phyloP scores from a whole-genome alignment of 371 early-diverging fungal genomes.

The Nematocida sp. region DNA sequence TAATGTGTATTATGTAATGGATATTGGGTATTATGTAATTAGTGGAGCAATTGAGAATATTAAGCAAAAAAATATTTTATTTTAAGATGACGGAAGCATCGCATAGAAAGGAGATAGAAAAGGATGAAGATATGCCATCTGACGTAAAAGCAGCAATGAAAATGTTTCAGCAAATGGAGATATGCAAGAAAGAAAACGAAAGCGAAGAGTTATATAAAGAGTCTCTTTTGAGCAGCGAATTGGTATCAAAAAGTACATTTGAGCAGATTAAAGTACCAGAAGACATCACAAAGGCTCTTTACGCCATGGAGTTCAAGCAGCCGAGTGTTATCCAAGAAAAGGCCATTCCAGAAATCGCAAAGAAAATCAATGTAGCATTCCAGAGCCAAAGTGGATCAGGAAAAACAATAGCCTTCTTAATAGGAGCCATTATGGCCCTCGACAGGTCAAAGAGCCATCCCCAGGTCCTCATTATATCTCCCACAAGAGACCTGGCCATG shows the following conservation, averaged over 20 bases:
- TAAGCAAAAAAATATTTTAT: too few species aligned
- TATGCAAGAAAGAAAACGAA: conserved; percentile 46
- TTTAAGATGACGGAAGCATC: not conserved
- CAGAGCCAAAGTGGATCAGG: conserved; percentile 94
- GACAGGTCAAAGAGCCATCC: conserved; percentile 53
- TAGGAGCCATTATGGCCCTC: conserved; percentile 50
- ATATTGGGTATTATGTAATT: too few species aligned
- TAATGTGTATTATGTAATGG: too few species aligned
- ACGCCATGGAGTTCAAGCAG: conserved; percentile 26
- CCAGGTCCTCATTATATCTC: conserved; percentile 76
- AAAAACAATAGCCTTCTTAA: conserved; percentile 80
- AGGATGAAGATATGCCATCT: conserved; percentile 10
- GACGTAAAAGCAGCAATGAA: conserved; percentile 44
- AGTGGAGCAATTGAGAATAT: too few species aligned
- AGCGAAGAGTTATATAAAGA: conserved; percentile 47
- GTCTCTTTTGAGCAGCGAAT: conserved; percentile 35
- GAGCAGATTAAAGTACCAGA: conserved; percentile 30
- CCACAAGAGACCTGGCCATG: conserved; percentile 86
- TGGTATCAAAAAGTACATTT: conserved; percentile 31
- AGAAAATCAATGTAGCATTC: conserved; percentile 86
- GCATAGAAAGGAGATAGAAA: not conserved
- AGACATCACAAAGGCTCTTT: conserved; percentile 29
- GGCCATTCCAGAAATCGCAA: conserved; percentile 69
- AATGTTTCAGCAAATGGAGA: conserved; percentile 50
- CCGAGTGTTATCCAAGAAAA: conserved; percentile 44